Conservation (phyloP, 345 rosid species). For the Ricinus communis region DNA sequence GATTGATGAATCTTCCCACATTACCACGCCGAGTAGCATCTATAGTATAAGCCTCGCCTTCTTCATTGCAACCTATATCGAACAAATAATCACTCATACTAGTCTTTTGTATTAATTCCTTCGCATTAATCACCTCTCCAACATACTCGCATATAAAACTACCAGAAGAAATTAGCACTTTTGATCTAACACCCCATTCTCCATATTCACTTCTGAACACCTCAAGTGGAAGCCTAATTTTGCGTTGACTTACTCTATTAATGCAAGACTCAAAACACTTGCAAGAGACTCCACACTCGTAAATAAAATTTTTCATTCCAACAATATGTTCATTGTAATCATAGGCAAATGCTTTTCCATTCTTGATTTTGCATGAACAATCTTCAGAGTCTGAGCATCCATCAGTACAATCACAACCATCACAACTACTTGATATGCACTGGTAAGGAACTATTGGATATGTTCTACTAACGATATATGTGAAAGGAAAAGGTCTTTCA, state of each 20-base stretch:
- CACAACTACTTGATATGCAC: conserved; percentile 7
- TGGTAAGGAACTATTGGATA: background rate
- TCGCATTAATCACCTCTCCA: conserved; percentile 29
- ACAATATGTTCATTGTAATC: conserved; percentile 31
- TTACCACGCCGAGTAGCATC: conserved; percentile 5
- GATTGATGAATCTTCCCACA: conserved; percentile 22
- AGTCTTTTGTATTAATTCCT: background rate
- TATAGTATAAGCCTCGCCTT: background rate
- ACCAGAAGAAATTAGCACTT: conserved; percentile 47
- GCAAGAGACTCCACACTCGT: conserved; percentile 61
- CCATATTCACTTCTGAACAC: conserved; percentile 46
- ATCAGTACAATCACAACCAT: conserved; percentile 21
- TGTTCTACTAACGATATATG: background rate
- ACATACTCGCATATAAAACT: conserved; percentile 58
- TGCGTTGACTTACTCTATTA: conserved; percentile 51
- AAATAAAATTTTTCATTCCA: conserved; percentile 34
- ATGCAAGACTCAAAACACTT: conserved; percentile 46
- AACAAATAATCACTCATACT: conserved; percentile 3
- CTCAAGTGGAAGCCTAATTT: conserved; percentile 44
- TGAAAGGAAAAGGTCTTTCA: conserved; percentile 7
- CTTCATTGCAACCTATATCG: conserved; percentile 1
- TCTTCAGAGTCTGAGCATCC: conserved; percentile 26
- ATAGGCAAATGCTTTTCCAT: conserved; percentile 30
- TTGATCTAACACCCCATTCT: conserved; percentile 59
- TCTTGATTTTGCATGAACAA: conserved; percentile 51